Percentiles rank a stretch among this genome's conserved stretches.
phyloP scores from a whole-genome alignment of 148 eudicot genomes.

The Vaccinium vitisidaea region DNA sequence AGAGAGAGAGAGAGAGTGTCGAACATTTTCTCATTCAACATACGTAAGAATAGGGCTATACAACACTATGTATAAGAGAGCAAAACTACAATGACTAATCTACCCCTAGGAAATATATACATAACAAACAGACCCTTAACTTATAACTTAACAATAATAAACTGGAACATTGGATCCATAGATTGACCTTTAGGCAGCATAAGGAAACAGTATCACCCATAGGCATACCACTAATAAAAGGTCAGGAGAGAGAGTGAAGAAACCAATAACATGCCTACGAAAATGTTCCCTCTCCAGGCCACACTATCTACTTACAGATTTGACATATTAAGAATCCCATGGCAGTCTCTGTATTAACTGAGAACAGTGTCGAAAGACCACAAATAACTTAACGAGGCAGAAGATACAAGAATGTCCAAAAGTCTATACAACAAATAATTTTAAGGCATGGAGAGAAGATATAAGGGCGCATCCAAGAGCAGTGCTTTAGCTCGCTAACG shows the following conservation, averaged over 20 bases:
- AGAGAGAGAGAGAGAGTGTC: too few species aligned
- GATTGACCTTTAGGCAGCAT: not conserved
- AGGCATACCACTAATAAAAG: not conserved
- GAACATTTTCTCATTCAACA: too few species aligned
- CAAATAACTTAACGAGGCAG: not conserved
- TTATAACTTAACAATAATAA: too few species aligned
- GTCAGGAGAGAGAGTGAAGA: not conserved
- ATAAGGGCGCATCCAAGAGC: not conserved
- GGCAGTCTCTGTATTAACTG: not conserved
- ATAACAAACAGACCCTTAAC: too few species aligned
- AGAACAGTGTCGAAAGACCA: not conserved
- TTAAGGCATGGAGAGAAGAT: not conserved
- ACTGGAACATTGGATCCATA: not conserved
- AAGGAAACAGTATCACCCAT: not conserved
- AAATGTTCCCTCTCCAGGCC: not conserved
- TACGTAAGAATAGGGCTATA: too few species aligned
- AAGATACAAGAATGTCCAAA: not conserved
- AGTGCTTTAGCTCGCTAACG: not conserved
- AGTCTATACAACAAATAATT: not conserved
- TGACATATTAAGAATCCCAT: not conserved
- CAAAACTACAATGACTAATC: too few species aligned
- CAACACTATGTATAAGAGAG: too few species aligned
- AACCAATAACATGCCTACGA: not conserved
- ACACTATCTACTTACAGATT: not conserved
- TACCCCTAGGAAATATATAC: too few species aligned